Conservation (phyloP, 2,329 filamentous ascomycete species). For the Biscogniauxia marginata region DNA sequence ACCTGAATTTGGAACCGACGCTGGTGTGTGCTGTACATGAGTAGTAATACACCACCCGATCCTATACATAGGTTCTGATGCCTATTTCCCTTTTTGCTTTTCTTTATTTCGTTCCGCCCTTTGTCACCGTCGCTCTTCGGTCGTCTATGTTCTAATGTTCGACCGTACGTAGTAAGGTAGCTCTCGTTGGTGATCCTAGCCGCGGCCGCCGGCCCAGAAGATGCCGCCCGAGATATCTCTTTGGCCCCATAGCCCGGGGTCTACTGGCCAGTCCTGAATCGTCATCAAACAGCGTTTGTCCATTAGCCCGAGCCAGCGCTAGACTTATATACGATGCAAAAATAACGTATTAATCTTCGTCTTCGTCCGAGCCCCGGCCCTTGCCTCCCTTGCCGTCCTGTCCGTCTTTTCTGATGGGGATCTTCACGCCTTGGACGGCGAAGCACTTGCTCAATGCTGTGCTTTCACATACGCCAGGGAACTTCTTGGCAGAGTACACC, state of each 20-base stretch:
- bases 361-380: conserved; percentile 44
- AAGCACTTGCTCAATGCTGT: conserved; percentile 90
- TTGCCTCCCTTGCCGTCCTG: conserved; percentile 46
- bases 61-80: no score
- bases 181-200: no score
- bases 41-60: no score
- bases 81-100: no score
- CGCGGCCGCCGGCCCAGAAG: no score
- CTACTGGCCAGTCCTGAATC: background rate
- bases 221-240: background rate
- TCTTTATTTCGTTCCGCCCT: no score
- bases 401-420: conserved; percentile 89
- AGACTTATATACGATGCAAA: background rate
- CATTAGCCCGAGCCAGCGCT: background rate
- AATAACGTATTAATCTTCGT: conserved; percentile 44
- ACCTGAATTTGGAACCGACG: no score
- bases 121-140: no score
- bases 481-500: conserved; percentile 96
- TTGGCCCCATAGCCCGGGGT: background rate
- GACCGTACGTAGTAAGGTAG: no score
- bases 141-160: no score
- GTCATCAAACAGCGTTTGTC: background rate
- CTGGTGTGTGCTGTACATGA: no score
- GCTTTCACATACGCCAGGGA: conserved; percentile 94
- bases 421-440: conserved; percentile 91